phyloP scores from a whole-genome alignment of 148 eudicot genomes.

The Silene conica region DNA sequence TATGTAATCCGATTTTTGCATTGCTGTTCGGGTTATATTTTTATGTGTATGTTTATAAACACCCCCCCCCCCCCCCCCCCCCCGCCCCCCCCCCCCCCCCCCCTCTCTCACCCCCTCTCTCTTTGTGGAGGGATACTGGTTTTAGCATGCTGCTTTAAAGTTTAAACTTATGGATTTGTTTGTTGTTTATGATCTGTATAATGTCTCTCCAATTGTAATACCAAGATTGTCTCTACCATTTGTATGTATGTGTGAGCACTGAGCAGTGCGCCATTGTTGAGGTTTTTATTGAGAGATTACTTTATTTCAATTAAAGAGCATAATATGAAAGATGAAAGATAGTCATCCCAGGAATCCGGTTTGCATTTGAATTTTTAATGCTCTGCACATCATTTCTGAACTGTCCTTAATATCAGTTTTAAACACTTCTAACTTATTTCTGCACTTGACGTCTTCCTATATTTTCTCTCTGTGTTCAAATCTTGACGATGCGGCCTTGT shows the following conservation, averaged over 20 bases:
- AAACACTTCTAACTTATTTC: neutral
- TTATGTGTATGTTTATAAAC: neutral
- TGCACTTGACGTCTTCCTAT: neutral
- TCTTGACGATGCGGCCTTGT: constrained; percentile 11
- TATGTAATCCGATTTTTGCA: constrained; percentile 28
- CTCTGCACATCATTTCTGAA: neutral
- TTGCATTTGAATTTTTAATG: neutral
- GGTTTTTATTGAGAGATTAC: neutral
- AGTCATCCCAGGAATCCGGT: neutral
- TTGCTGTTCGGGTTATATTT: constrained; percentile 3
- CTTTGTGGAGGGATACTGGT: no score
- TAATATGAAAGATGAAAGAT: neutral
- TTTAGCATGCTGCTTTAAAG: no score
- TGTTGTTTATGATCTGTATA: neutral
- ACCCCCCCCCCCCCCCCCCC: no score
- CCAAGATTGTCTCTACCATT: neutral
- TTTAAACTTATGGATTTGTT: neutral
- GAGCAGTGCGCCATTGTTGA: neutral
- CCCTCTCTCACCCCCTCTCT: no score
- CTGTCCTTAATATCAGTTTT: neutral
- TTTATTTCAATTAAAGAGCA: neutral
- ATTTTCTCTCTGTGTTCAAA: neutral
- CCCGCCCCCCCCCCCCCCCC: no score
- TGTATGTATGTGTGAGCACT: neutral
- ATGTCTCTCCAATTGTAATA: neutral